A percentile compares a stretch with the other conserved stretches of the same genome.
Conservation (phyloP, 306 rosid species). For the Fragaria nilgerrensis region DNA sequence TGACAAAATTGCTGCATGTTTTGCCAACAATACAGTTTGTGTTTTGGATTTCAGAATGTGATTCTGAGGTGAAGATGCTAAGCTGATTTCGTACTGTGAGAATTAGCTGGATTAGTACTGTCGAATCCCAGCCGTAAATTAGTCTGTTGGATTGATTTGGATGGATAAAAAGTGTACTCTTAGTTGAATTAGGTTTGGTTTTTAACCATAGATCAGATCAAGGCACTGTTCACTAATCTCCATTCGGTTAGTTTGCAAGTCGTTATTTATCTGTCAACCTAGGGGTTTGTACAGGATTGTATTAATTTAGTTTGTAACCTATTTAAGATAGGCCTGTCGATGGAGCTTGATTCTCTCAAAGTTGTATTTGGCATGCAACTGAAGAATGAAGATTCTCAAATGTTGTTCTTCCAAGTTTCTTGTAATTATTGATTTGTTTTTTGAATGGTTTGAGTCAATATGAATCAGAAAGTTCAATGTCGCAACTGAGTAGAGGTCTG, state of each 20-base stretch:
- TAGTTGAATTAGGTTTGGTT: slow-evolving; percentile 16
- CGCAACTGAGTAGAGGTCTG: neutral
- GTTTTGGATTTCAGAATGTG: slow-evolving; percentile 57
- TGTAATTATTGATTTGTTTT: neutral
- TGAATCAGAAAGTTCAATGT: neutral
- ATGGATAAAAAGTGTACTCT: neutral
- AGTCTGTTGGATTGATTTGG: slow-evolving; percentile 2
- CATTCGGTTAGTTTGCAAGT: slow-evolving; percentile 7
- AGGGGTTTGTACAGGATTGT: slow-evolving; percentile 12
- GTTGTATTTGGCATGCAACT: neutral
- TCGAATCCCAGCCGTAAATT: slow-evolving; percentile 1
- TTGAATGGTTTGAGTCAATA: neutral
- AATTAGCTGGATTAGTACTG: slow-evolving; percentile 4
- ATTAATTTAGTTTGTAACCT: neutral
- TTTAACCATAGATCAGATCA: slow-evolving; percentile 22
- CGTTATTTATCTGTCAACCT: neutral
- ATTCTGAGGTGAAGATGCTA: neutral
- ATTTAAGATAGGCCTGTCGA: slow-evolving; percentile 1
- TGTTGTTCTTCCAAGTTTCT: neutral
- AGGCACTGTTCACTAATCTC: neutral
- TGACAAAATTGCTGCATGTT: slow-evolving; percentile 88
- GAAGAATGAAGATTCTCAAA: neutral
- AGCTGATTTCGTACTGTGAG: neutral
- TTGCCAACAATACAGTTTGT: slow-evolving; percentile 84
- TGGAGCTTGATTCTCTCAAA: neutral